Evolutionary conservation across 1,284 basidiomycete species (phyloP).

Genomic region (Rhodotorula mucilaginosa): DNA sequence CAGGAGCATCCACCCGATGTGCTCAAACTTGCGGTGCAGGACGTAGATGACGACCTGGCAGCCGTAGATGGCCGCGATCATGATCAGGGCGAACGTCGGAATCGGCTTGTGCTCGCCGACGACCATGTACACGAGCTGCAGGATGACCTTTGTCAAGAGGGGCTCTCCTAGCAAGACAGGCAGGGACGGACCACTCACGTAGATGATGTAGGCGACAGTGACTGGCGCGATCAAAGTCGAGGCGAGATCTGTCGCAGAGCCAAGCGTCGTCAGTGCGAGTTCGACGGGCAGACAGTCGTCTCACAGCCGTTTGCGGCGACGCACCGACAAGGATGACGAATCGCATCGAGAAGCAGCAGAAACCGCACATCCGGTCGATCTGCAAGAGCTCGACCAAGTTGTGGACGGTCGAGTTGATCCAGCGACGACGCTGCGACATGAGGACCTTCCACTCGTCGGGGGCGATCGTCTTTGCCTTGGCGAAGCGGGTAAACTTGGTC

Average conservation of each 20-base stretch:
- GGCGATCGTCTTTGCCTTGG: constrained; percentile 74
- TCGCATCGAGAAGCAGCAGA: constrained; percentile 88
- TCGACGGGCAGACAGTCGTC: too few species aligned
- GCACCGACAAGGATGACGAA: constrained; percentile 88
- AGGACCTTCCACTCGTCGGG: constrained; percentile 91
- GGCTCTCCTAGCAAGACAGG: too few species aligned
- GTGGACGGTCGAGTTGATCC: constrained; percentile 99
- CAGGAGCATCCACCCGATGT: constrained; percentile 92
- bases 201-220: constrained; percentile 69
- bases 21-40: constrained; percentile 95
- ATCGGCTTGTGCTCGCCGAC: constrained; percentile 63
- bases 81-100: constrained; percentile 68
- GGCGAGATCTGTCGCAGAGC: constrained; percentile 36
- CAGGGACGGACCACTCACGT: constrained; percentile 60
- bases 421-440: constrained; percentile 94
- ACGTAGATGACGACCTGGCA: constrained; percentile 84
- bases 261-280: neutral
- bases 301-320: neutral
- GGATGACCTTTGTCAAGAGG: neutral
- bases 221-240: constrained; percentile 81
- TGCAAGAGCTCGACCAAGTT: constrained; percentile 91
- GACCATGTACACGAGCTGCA: constrained; percentile 75
- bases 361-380: constrained; percentile 69
- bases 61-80: constrained; percentile 75
- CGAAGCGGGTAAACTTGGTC: constrained; percentile 92